Conservation (phyloP, 257 asterid genomes). For the Solanum phureja region DNA sequence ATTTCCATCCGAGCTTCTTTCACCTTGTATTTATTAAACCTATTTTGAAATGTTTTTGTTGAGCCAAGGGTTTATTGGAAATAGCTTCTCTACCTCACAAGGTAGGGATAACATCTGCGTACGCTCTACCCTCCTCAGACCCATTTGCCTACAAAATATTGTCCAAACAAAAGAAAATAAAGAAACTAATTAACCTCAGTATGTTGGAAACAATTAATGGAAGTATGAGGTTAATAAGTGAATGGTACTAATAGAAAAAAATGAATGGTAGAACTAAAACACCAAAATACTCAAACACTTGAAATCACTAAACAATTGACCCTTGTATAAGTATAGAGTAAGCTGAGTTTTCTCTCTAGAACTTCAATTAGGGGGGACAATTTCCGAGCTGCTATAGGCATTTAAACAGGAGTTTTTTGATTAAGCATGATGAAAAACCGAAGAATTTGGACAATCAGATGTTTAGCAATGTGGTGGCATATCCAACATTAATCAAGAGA, state of each 20-base stretch:
- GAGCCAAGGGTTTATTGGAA: not conserved
- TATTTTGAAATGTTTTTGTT: not conserved
- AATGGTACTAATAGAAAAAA: not conserved
- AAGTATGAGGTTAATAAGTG: not conserved
- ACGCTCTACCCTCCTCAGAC: not conserved
- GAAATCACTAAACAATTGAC: not conserved
- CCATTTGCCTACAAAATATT: not conserved
- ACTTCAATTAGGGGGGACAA: not conserved
- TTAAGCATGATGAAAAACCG: not conserved
- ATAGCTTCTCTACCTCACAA: not conserved
- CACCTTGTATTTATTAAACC: not conserved
- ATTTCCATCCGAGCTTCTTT: not conserved
- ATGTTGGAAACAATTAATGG: not conserved
- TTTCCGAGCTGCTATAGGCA: not conserved
- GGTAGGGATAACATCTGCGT: not conserved
- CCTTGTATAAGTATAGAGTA: not conserved
- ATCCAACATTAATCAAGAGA: not conserved
- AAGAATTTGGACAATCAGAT: not conserved
- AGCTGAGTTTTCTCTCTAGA: not conserved
- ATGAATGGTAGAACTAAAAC: not conserved
- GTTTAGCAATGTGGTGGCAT: not conserved
- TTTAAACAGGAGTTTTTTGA: not conserved
- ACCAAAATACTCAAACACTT: not conserved
- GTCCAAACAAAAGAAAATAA: not conserved
- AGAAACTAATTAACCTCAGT: not conserved